Percentiles rank a stretch among this genome's conserved stretches.
phyloP scores from a whole-genome alignment of 768 basidiomycete genomes.

The Astraeus odoratus region DNA sequence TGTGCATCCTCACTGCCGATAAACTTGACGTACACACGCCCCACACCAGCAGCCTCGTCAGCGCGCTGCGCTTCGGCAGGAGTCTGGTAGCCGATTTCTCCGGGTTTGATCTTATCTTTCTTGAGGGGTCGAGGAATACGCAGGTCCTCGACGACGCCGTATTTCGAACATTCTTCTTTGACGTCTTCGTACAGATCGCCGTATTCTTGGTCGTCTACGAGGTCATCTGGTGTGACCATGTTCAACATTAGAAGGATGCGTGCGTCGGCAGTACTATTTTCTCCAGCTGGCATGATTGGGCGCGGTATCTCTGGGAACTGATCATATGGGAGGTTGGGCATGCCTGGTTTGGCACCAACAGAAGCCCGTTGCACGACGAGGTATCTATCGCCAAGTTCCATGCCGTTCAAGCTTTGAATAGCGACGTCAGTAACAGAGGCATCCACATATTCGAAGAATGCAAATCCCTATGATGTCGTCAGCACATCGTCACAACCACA shows the following conservation, averaged over 20 bases:
- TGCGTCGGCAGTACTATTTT: slow-evolving; percentile 50
- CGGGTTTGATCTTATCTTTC: slow-evolving; percentile 71
- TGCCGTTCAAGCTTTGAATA: slow-evolving; percentile 92
- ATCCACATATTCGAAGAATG: slow-evolving; percentile 98
- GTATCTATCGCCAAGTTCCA: slow-evolving; percentile 94
- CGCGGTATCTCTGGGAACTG: slow-evolving; percentile 79
- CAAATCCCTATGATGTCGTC: slow-evolving; percentile 69
- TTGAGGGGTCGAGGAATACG: slow-evolving; percentile 85
- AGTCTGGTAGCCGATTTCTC: slow-evolving; percentile 52
- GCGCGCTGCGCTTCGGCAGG: slow-evolving; percentile 61
- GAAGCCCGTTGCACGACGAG: slow-evolving; percentile 96
- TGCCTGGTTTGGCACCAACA: slow-evolving; percentile 79
- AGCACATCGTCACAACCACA: neutral
- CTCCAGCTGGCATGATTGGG: slow-evolving; percentile 83
- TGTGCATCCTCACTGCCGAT: slow-evolving; percentile 51
- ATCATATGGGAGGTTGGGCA: slow-evolving; percentile 64
- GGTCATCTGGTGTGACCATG: slow-evolving; percentile 95
- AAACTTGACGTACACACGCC: slow-evolving; percentile 94
- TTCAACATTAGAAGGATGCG: slow-evolving; percentile 95
- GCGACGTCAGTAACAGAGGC: slow-evolving; percentile 85
- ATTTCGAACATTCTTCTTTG: slow-evolving; percentile 80
- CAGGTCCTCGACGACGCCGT: slow-evolving; percentile 77
- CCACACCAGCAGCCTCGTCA: slow-evolving; percentile 90
- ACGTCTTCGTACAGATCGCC: slow-evolving; percentile 92
- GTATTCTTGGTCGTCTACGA: slow-evolving; percentile 87